Base-by-base conservation (phyloP, 129 eudicot species). In the Pseudognaphalium luteoalbum region DNA sequence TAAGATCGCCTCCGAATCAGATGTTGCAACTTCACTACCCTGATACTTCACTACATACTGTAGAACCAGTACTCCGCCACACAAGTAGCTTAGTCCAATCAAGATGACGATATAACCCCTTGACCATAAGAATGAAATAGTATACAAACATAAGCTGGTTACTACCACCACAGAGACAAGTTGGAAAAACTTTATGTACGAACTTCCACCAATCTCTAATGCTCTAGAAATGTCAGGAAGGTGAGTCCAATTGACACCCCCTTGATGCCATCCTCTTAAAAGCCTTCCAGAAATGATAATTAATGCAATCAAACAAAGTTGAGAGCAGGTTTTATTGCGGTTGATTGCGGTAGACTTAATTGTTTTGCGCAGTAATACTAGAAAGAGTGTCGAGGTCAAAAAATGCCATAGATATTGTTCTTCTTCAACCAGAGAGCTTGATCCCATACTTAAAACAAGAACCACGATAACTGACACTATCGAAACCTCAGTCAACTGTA, bases 191-290 rank as follows among this genome's bases (percentile, higher is more conserved):
- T 82, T 87, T 78, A 88, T 64, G 58, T 60, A 73, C 66, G 34
- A 42, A 35, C 66, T 72, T 73, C 93, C 96, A 7, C 70, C 82
- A 68, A 63, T 78, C 71, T 87, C 97, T 29, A 93, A 93, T 81
- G 87, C 85, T 78, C 88, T 90, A 47, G 98, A 87, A 78, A 91
- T 87, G 80, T 93, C 97, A 7, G 98, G 97, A 72, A 91, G 85
- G 81, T 93, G 71, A 59, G 88, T 75, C 98, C 98, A 93, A 81
- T 91, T 91, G 70, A 91, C 96, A 73, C 98, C 97, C 32, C 98
- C 97, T 85, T 93, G 98, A 91, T 91, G 98, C 98, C 98, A 93
- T 58, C 96, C 96, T 87, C 96, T 82, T 68, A 88, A 76, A 21
- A 93, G 57, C 85, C 98, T 91, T 65, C 91, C 87, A 81, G 72